Percentiles rank a stretch among this genome's conserved stretches.
These are phyloP conservation scores for Heliocybe sulcata DNA, from an alignment of 1,284 basidiomycete species.

Conservation along the genomic window DNA sequence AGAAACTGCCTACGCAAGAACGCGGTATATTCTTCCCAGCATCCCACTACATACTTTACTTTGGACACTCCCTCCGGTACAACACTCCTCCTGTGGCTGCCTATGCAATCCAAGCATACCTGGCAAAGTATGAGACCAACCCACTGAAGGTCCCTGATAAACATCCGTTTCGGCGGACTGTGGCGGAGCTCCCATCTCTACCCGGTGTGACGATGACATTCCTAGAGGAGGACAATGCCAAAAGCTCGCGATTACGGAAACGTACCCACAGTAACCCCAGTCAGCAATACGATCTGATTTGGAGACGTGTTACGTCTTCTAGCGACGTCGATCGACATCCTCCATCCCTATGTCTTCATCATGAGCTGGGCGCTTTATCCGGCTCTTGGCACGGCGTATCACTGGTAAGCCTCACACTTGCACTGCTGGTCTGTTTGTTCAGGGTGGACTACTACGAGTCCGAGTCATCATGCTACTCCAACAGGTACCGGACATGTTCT, in stretches of 20 bases:
- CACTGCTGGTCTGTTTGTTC: not conserved
- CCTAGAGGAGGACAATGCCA: conserved; percentile 30
- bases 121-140: conserved; percentile 30
- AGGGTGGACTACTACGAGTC: not conserved
- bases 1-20: conserved; percentile 4
- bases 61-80: conserved; percentile 27
- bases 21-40: conserved; percentile 20
- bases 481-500: conserved; percentile 8
- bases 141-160: conserved; percentile 28
- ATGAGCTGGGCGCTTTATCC: conserved; percentile 10
- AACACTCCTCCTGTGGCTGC: conserved; percentile 32
- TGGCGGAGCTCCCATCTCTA: conserved; percentile 16
- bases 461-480: not conserved
- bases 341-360: not conserved
- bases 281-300: not conserved
- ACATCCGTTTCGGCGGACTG: conserved; percentile 17
- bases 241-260: conserved; percentile 17
- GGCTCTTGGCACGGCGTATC: conserved; percentile 12
- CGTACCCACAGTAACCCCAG: not conserved
- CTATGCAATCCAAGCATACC: conserved; percentile 39
- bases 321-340: not conserved
- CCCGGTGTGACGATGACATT: conserved; percentile 37
- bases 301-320: not conserved
- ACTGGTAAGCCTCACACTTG: conserved; percentile 6
- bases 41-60: conserved; percentile 28